A percentile compares a stretch with the other conserved stretches of the same genome.
Conservation (phyloP, 2,329 filamentous ascomycete species). For the Colletotrichum sp. region DNA sequence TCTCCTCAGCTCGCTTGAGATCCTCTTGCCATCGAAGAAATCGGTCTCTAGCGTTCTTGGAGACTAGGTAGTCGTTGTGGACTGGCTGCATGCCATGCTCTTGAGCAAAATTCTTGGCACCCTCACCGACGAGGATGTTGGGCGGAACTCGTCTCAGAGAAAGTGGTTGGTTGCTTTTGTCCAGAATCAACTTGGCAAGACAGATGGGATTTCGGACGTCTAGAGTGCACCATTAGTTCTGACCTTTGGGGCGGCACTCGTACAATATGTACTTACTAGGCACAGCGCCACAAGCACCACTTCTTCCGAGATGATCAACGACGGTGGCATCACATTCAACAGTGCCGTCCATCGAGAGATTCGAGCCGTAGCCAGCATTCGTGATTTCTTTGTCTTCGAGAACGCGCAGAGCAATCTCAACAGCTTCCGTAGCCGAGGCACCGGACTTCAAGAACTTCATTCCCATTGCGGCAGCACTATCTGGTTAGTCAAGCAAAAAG, state of each 20-base stretch:
- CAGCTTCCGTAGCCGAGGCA: conserved; percentile 81
- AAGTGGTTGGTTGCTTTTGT: conserved; percentile 76
- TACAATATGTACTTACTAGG: conserved; percentile 66
- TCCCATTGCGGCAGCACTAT: conserved; percentile 79
- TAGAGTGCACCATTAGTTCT: conserved; percentile 38
- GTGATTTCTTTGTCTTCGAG: conserved; percentile 96
- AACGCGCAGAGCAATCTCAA: conserved; percentile 85
- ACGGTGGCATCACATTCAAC: conserved; percentile 96
- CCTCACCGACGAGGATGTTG: conserved; percentile 86
- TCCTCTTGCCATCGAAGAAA: conserved; percentile 82
- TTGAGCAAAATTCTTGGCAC: conserved; percentile 84
- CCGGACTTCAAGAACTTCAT: conserved; percentile 84
- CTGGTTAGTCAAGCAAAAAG: neutral
- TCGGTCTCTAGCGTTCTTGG: conserved; percentile 76
- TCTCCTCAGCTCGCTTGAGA: conserved; percentile 64
- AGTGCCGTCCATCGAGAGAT: conserved; percentile 84
- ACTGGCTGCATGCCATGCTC: conserved; percentile 76
- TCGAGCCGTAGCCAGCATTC: conserved; percentile 95
- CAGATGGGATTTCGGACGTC: conserved; percentile 93
- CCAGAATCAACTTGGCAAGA: conserved; percentile 81
- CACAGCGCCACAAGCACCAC: conserved; percentile 91
- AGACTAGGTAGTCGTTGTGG: conserved; percentile 80
- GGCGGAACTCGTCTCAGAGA: conserved; percentile 88
- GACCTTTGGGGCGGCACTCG: neutral
- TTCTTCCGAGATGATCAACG: conserved; percentile 88